Evolutionary conservation across 441 rosid genomes (phyloP).

Genomic region (Theobroma grandiflorum): DNA sequence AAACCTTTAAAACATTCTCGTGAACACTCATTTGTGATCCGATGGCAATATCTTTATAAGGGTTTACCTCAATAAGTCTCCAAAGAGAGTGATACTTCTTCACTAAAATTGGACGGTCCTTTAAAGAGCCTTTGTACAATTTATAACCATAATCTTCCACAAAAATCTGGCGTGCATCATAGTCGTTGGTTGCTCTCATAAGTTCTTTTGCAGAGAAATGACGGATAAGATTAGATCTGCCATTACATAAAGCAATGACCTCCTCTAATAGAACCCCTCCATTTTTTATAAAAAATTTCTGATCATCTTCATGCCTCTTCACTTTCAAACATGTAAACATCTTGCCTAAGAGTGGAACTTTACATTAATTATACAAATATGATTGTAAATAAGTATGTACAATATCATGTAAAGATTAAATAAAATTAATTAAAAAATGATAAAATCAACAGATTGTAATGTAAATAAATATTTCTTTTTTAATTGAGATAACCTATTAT

Average conservation of each 20-base stretch:
- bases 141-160: neutral
- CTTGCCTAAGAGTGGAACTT: too few relatives aligned
- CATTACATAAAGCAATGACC: constrained; percentile 29
- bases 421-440: too few relatives aligned
- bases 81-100: constrained; percentile 24
- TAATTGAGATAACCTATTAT: too few relatives aligned
- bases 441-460: too few relatives aligned
- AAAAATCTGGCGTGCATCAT: neutral
- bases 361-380: too few relatives aligned
- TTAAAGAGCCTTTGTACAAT: constrained; percentile 22
- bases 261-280: constrained; percentile 32
- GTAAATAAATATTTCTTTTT: too few relatives aligned
- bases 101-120: constrained; percentile 9
- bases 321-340: neutral
- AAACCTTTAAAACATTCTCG: constrained; percentile 1
- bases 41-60: constrained; percentile 19
- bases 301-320: neutral
- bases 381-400: too few relatives aligned
- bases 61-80: too few relatives aligned
- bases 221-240: constrained; percentile 33
- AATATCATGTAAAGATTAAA: too few relatives aligned
- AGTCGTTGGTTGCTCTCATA: neutral
- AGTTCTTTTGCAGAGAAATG: constrained; percentile 24
- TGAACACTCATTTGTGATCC: constrained; percentile 34
- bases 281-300: constrained; percentile 18